phyloP scores from a whole-genome alignment of 2,329 filamentous ascomycete species.

The Dryadomyces sulphureus region DNA sequence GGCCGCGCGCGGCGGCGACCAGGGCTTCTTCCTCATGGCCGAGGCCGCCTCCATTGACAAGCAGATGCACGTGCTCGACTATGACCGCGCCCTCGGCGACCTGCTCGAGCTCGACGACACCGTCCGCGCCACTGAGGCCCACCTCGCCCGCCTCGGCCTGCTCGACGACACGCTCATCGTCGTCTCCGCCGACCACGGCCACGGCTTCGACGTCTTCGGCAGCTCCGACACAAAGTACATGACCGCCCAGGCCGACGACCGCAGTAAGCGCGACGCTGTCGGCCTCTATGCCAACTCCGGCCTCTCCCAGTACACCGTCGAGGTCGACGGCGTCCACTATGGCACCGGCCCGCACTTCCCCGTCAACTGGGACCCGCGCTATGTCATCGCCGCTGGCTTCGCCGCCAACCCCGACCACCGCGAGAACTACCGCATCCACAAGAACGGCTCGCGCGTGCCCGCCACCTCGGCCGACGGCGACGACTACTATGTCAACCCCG shows the following conservation, averaged over 20 bases:
- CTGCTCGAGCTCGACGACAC: conserved; percentile 79
- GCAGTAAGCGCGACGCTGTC: conserved; percentile 60
- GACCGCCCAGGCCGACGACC: conserved; percentile 45
- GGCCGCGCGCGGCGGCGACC: conserved; percentile 46
- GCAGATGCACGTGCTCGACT: conserved; percentile 77
- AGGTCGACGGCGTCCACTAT: conserved; percentile 47
- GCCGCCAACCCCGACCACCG: conserved; percentile 59
- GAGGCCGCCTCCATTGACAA: conserved; percentile 80
- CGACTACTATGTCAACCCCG: conserved; percentile 40
- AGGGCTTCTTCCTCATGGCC: conserved; percentile 79
- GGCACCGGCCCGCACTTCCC: conserved; percentile 64
- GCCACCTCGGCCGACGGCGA: conserved; percentile 38
- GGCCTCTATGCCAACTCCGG: conserved; percentile 62
- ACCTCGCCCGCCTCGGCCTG: conserved; percentile 49
- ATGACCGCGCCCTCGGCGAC: conserved; percentile 72
- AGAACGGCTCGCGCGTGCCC: conserved; percentile 43
- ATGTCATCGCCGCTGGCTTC: conserved; percentile 61
- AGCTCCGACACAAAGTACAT: conserved; percentile 65
- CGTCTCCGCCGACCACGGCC: conserved; percentile 77
- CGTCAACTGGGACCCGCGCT: conserved; percentile 71
- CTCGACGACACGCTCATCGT: conserved; percentile 66
- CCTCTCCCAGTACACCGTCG: conserved; percentile 56
- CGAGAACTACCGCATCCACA: conserved; percentile 62
- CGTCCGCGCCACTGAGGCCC: conserved; percentile 56
- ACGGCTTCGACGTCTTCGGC: conserved; percentile 74